These are phyloP conservation scores for Boletales sp. DNA, from an alignment of 768 basidiomycete species.

Conservation along the genomic window DNA sequence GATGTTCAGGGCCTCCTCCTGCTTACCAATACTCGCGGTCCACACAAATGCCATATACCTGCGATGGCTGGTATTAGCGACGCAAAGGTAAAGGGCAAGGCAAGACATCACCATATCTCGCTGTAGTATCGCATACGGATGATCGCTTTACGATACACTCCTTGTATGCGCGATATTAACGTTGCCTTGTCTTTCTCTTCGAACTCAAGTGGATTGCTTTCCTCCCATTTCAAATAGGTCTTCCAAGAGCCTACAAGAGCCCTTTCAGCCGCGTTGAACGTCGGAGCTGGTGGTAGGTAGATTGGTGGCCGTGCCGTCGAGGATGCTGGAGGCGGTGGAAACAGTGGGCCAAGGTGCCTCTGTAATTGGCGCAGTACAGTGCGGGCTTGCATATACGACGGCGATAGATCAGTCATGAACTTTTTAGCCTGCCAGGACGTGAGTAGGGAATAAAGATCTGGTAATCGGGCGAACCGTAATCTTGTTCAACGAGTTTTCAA, in stretches of 20 bases:
- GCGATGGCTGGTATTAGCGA: slow-evolving; percentile 9
- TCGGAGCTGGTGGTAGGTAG: slow-evolving; percentile 67
- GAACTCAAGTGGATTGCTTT: slow-evolving; percentile 88
- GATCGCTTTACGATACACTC: slow-evolving; percentile 85
- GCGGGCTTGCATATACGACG: slow-evolving; percentile 93
- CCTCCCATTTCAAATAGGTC: slow-evolving; percentile 92
- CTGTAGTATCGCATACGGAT: slow-evolving; percentile 92
- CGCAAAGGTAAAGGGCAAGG: neutral
- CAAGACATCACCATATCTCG: slow-evolving; percentile 75
- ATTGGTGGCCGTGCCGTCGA: slow-evolving; percentile 40
- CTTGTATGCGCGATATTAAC: slow-evolving; percentile 67
- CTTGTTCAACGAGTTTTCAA: slow-evolving; percentile 85
- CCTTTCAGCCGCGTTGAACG: slow-evolving; percentile 69
- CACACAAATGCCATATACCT: slow-evolving; percentile 93
- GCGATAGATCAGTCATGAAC: slow-evolving; percentile 89
- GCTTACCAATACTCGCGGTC: slow-evolving; percentile 68
- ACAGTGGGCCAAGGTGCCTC: slow-evolving; percentile 61
- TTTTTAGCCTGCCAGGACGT: slow-evolving; percentile 72
- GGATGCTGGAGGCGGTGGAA: slow-evolving; percentile 46
- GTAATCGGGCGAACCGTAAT: slow-evolving; percentile 55
- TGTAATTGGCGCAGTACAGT: slow-evolving; percentile 81
- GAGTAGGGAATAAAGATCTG: neutral
- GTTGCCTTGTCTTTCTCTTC: slow-evolving; percentile 75
- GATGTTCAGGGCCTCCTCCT: slow-evolving; percentile 78
- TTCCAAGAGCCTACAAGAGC: slow-evolving; percentile 85